phyloP scores from a whole-genome alignment of 331 rosid genomes.

The Dryas integrifolia region DNA sequence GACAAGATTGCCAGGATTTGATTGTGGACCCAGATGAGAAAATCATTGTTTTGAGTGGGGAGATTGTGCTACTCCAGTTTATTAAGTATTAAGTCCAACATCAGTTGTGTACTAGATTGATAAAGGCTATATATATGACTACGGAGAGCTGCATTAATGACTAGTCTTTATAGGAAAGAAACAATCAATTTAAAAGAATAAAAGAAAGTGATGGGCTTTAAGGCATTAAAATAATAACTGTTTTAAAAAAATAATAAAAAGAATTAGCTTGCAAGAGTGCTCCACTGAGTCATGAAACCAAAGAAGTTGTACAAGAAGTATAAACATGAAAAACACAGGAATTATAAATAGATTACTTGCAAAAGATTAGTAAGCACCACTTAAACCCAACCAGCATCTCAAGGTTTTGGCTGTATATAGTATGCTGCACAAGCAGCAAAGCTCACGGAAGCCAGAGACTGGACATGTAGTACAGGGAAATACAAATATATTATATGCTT shows the following conservation, averaged over 20 bases:
- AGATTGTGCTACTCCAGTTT: not conserved
- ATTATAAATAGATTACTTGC: not conserved
- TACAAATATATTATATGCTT: not conserved
- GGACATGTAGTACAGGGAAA: not conserved
- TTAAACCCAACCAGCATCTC: constrained; percentile 2
- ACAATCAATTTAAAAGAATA: no score
- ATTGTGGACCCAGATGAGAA: no score
- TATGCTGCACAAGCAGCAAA: not conserved
- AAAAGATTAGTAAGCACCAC: not conserved
- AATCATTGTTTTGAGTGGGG: not conserved
- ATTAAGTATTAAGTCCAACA: not conserved
- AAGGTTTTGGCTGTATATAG: not conserved
- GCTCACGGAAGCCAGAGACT: not conserved
- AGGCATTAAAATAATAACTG: not conserved
- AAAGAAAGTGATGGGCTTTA: not conserved
- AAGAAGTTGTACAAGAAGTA: not conserved
- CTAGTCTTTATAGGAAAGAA: no score
- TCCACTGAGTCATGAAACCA: not conserved
- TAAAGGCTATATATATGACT: no score
- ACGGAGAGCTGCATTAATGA: no score
- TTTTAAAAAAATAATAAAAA: not conserved
- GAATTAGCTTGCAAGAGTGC: not conserved
- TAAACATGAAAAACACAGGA: not conserved
- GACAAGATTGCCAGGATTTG: not conserved
- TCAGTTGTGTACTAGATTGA: no score